Evolutionary conservation across 2,329 filamentous ascomycete species (phyloP), one percentile per base, ranked within the genome.

Genomic region (Colletotrichum horii): DNA sequence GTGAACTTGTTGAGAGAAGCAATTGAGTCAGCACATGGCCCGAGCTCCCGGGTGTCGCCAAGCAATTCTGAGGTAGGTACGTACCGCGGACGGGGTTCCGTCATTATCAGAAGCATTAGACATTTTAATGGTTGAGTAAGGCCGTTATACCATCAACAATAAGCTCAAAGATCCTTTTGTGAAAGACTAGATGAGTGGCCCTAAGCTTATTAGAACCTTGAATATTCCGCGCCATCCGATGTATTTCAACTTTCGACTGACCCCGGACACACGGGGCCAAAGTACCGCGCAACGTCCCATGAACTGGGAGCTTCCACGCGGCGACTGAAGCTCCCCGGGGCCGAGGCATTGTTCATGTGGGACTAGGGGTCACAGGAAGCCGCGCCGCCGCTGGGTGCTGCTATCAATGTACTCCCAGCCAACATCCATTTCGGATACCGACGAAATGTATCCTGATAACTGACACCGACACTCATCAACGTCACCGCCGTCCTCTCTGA

Each of bases 311-410:
- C 58, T 58, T 60, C 32, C 43, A 52, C n/a, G 34, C 22, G n/a
- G 61, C 32, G 43, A 38, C 11, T 32, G n/a, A 24, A 70, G 48
- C 67, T 71, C 11, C 52, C 68, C 38, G 69, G 56, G 58, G 62
- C 73, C 73, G 62, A 67, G 73, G 69, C 62, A 75, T 72, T n/a
- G 22, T 60, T 14, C 26, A 32, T 36, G 52, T 36, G 68, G 52
- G 22, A 75, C 68, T 36, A 22, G 58, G 58, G 58, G 58, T 61
- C 58, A 61, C 58, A 61, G 58, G 58, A 61, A 52, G n/a, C 43
- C 43, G 43, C n/a, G 11, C 43, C 43, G 43, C n/a, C 43, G 43
- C 43, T 52, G n/a, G 12, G 11, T 0, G 28, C n/a, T 61, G 58
- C 58, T 61, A 61, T 62, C 58, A 32, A 32, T 32, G 58, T 62